These are phyloP conservation scores for Tricholoma flavovirens DNA, from an alignment of 768 basidiomycete species.

Conservation along the genomic window DNA sequence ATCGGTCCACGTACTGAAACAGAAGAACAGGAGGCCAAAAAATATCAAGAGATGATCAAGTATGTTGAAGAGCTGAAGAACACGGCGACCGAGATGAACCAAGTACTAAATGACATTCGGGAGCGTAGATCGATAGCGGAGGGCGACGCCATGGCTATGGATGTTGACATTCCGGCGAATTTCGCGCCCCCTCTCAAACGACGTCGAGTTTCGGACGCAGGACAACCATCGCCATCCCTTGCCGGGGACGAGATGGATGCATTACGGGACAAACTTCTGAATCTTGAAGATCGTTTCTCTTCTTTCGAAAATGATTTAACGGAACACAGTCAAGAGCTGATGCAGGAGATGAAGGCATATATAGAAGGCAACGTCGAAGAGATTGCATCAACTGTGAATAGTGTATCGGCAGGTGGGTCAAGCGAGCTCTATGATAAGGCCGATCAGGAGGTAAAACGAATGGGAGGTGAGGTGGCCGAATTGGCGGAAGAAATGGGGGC, in stretches of 20 bases:
- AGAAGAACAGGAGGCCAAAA: conserved; percentile 14
- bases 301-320: conserved; percentile 19
- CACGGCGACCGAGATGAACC: conserved; percentile 18
- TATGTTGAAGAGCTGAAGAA: conserved; percentile 17
- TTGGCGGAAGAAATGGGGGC: conserved; percentile 16
- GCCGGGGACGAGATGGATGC: conserved; percentile 12
- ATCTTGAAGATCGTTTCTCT: conserved; percentile 13
- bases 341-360: conserved; percentile 15
- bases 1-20: conserved; percentile 16
- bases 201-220: conserved; percentile 19
- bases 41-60: conserved; percentile 17
- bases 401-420: neutral
- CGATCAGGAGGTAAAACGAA: conserved; percentile 12
- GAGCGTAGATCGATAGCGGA: neutral
- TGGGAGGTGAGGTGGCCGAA: conserved; percentile 15
- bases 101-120: conserved; percentile 13
- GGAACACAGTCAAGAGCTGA: conserved; percentile 14
- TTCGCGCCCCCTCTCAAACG: conserved; percentile 23
- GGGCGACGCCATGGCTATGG: conserved; percentile 4
- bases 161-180: conserved; percentile 10
- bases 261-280: conserved; percentile 13
- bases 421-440: conserved; percentile 1
- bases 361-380: conserved; percentile 18
- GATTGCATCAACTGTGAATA: conserved; percentile 1
- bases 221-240: neutral